Percentiles rank a stretch among this genome's conserved stretches.
Conservation (phyloP, 768 basidiomycete genomes). For the Coprinellus micaceus region DNA sequence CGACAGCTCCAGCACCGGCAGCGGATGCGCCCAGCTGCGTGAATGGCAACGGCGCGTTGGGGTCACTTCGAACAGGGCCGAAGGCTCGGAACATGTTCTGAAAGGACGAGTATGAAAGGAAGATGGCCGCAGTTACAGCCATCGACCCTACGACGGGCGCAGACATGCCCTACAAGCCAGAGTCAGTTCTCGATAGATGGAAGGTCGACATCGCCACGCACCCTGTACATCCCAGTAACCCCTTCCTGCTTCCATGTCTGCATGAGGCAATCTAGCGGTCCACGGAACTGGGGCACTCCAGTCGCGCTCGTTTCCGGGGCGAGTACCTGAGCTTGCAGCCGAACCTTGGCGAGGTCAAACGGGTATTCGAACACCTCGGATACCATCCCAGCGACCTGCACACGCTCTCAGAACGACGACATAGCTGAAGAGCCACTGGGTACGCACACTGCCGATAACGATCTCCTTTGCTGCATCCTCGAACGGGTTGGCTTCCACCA, state of each 20-base stretch:
- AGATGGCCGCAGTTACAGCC: constrained; percentile 86
- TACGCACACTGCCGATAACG: constrained; percentile 48
- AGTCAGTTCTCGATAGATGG: neutral
- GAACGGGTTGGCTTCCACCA: neutral
- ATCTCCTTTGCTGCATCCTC: constrained; percentile 43
- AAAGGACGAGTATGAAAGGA: constrained; percentile 78
- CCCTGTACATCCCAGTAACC: constrained; percentile 79
- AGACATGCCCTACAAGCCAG: constrained; percentile 66
- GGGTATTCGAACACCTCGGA: constrained; percentile 88
- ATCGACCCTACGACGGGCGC: constrained; percentile 90
- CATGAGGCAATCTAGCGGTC: constrained; percentile 82
- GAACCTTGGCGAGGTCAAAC: constrained; percentile 92
- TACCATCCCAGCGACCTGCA: constrained; percentile 78
- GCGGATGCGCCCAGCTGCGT: constrained; percentile 76
- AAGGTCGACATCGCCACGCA: constrained; percentile 24
- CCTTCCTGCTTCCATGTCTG: constrained; percentile 84
- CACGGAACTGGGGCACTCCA: constrained; percentile 56
- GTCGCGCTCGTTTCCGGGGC: constrained; percentile 44
- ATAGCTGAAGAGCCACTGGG: neutral
- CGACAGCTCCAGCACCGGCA: constrained; percentile 80
- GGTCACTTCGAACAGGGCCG: constrained; percentile 16
- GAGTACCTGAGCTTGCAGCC: constrained; percentile 87
- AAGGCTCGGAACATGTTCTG: constrained; percentile 53
- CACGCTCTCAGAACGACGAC: neutral
- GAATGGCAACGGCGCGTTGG: constrained; percentile 43